Evolutionary conservation across 495 filamentous ascomycete genomes (phyloP).

Genomic region (Hypoxylon fragiforme): DNA sequence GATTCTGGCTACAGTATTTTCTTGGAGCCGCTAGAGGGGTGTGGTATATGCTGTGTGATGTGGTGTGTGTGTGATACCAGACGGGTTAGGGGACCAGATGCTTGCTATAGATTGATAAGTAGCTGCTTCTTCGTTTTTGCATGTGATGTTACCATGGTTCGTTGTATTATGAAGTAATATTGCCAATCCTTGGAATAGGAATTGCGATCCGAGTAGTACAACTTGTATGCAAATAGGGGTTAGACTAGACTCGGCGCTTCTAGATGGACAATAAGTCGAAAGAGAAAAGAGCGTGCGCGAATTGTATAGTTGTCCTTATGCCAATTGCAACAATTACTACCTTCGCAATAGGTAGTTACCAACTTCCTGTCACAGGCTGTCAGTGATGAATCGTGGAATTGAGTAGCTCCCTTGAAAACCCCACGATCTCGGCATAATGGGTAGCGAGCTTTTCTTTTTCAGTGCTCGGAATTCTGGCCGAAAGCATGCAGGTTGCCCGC

Average conservation of each 20-base stretch:
- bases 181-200: neutral
- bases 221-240: no score
- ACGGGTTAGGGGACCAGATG: neutral
- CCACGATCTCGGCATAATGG: slow-evolving; percentile 34
- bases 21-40: no score
- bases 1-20: neutral
- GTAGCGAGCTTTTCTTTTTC: slow-evolving; percentile 25
- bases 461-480: neutral
- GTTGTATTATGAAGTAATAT: neutral
- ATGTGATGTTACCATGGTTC: slow-evolving; percentile 9
- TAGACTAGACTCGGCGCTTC: neutral
- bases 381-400: slow-evolving; percentile 3
- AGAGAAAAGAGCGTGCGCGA: neutral
- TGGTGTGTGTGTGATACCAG: neutral
- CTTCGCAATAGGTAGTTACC: no score
- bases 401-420: slow-evolving; percentile 18
- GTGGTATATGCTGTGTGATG: neutral
- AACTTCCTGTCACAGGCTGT: no score
- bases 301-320: no score
- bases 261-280: neutral
- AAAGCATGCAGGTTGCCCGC: slow-evolving; percentile 16
- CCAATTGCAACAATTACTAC: no score
- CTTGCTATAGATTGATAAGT: neutral
- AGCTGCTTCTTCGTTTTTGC: neutral
- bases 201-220: neutral